Conservation (phyloP, 2,329 filamentous ascomycete genomes). For the Dothistroma septosporum region DNA sequence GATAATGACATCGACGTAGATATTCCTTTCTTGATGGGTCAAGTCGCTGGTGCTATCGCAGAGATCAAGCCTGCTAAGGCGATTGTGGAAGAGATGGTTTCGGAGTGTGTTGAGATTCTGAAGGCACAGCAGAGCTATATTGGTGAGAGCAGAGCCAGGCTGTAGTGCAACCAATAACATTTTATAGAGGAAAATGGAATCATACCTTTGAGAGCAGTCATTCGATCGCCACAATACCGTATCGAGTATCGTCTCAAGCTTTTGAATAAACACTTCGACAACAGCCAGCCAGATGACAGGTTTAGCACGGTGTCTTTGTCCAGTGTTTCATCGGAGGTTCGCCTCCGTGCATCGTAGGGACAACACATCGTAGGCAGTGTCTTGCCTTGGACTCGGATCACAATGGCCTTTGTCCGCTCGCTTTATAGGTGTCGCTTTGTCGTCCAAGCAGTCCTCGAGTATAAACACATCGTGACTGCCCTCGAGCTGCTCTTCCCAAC, state of each 20-base stretch:
- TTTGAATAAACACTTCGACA: not conserved
- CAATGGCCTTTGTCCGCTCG: not conserved
- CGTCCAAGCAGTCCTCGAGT: not conserved
- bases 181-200: not conserved
- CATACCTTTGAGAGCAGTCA: not conserved
- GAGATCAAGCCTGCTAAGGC: slow-evolving; percentile 74
- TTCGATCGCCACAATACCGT: not conserved
- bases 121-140: slow-evolving; percentile 60
- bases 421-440: not conserved
- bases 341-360: not conserved
- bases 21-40: slow-evolving; percentile 86
- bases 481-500: not conserved
- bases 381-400: not conserved
- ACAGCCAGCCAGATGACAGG: not conserved
- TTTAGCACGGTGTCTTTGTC: not conserved
- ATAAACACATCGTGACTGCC: slow-evolving; percentile 3
- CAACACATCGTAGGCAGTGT: not conserved
- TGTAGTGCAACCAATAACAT: slow-evolving; percentile 33
- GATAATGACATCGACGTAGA: slow-evolving; percentile 76
- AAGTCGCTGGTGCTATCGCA: slow-evolving; percentile 75
- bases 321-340: too few relatives aligned
- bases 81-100: slow-evolving; percentile 90
- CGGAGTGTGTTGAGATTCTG: slow-evolving; percentile 66
- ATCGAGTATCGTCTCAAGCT: not conserved
- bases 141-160: slow-evolving; percentile 39